These are phyloP conservation scores for Cordyceps tenuipes DNA, from an alignment of 2,329 filamentous ascomycete genomes.

Conservation along the genomic window DNA sequence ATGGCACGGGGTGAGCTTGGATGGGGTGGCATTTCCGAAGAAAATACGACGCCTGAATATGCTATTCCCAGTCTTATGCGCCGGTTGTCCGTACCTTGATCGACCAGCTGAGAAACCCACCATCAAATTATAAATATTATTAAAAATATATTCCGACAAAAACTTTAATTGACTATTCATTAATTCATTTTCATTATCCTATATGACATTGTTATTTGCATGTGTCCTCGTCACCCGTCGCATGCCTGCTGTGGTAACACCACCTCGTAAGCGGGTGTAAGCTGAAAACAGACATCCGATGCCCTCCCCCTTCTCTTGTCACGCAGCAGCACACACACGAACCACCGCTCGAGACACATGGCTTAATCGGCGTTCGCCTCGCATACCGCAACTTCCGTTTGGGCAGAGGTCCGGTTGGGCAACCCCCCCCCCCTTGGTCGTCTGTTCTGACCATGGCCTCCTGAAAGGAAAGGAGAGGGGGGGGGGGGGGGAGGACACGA, in stretches of 20 bases:
- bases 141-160: neutral
- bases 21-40: neutral
- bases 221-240: neutral
- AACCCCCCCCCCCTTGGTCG: neutral
- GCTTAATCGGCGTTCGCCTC: neutral
- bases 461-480: neutral
- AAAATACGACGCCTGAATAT: neutral
- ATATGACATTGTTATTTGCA: neutral
- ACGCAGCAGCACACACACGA: neutral
- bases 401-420: neutral
- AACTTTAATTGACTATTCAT: neutral
- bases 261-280: neutral
- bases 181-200: neutral
- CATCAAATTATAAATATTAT: neutral
- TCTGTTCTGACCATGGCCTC: neutral
- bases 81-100: neutral
- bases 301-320: neutral
- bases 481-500: neutral
- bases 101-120: neutral
- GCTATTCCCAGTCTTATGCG: neutral
- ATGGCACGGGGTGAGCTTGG: neutral
- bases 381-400: neutral
- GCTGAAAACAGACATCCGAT: conserved; percentile 1
- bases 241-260: neutral
- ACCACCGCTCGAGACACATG: neutral